Evolutionary conservation across 768 basidiomycete species (phyloP).

Genomic region (Mycena vitilis): DNA sequence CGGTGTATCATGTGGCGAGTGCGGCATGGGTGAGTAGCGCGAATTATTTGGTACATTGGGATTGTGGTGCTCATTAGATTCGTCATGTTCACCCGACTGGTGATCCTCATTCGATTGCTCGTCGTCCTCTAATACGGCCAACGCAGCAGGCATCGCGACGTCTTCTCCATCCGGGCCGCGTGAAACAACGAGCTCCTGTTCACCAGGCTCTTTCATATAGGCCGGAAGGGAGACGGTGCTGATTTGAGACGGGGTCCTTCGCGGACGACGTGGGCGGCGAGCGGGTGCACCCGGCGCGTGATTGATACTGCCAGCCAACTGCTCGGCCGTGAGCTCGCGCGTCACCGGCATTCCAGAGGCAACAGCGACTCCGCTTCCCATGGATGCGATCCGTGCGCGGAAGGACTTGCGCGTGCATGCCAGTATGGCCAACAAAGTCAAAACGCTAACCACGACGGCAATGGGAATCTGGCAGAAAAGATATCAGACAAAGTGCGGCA

Average conservation of each 20-base stretch:
- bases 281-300: constrained; percentile 38
- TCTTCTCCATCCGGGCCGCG: constrained; percentile 68
- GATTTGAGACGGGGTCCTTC: constrained; percentile 82
- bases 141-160: constrained; percentile 55
- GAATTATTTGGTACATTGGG: constrained; percentile 44
- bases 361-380: constrained; percentile 32
- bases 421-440: constrained; percentile 38
- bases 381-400: constrained; percentile 26
- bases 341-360: constrained; percentile 24
- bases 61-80: constrained; percentile 19
- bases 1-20: constrained; percentile 55
- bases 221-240: constrained; percentile 81
- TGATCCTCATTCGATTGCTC: constrained; percentile 28
- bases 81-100: background rate
- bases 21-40: constrained; percentile 53
- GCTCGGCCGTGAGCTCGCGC: constrained; percentile 66
- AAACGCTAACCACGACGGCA: constrained; percentile 45
- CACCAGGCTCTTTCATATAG: constrained; percentile 88
- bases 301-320: constrained; percentile 63
- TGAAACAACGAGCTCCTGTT: constrained; percentile 80
- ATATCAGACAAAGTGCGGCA: background rate
- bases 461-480: constrained; percentile 38
- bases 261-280: constrained; percentile 51
- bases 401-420: constrained; percentile 38
- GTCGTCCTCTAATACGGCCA: constrained; percentile 43